Evolutionary conservation across 2,329 filamentous ascomycete species (phyloP).

Genomic region (Diplodia sapinea): DNA sequence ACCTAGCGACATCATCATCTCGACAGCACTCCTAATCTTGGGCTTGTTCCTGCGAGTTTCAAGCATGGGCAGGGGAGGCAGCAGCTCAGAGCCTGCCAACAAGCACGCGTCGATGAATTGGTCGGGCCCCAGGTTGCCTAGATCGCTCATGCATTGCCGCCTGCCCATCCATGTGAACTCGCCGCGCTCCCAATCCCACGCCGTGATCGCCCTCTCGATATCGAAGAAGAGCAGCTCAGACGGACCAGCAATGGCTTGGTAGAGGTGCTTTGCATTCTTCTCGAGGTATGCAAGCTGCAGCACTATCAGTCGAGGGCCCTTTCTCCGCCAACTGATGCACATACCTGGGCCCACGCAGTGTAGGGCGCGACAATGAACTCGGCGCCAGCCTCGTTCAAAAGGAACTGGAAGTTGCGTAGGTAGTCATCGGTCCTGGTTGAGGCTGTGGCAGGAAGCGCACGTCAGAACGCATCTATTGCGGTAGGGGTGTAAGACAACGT

Average conservation of each 20-base stretch:
- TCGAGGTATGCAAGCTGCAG: constrained; percentile 78
- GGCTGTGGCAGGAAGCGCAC: constrained; percentile 48
- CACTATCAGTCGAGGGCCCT: constrained; percentile 39
- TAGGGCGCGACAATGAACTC: constrained; percentile 85
- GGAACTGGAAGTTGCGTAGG: constrained; percentile 75
- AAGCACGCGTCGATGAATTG: constrained; percentile 84
- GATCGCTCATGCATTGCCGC: constrained; percentile 70
- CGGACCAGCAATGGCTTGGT: constrained; percentile 79
- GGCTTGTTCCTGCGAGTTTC: constrained; percentile 62
- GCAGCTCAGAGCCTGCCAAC: constrained; percentile 80
- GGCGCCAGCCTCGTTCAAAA: constrained; percentile 71
- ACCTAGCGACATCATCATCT: constrained; percentile 70
- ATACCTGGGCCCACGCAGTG: constrained; percentile 83
- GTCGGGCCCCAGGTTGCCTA: constrained; percentile 68
- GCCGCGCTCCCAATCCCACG: constrained; percentile 71
- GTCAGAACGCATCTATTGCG: not conserved
- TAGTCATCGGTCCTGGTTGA: constrained; percentile 61
- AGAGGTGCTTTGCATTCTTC: constrained; percentile 69
- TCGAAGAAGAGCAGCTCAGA: constrained; percentile 87
- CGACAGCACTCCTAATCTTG: constrained; percentile 76
- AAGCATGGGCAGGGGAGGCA: constrained; percentile 79
- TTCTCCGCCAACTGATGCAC: constrained; percentile 36
- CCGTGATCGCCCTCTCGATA: constrained; percentile 73
- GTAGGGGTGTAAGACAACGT: constrained; percentile 36
- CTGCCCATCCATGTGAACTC: constrained; percentile 70